Conservation (phyloP, 2,329 filamentous ascomycete genomes). For the Fusarium sp. region DNA sequence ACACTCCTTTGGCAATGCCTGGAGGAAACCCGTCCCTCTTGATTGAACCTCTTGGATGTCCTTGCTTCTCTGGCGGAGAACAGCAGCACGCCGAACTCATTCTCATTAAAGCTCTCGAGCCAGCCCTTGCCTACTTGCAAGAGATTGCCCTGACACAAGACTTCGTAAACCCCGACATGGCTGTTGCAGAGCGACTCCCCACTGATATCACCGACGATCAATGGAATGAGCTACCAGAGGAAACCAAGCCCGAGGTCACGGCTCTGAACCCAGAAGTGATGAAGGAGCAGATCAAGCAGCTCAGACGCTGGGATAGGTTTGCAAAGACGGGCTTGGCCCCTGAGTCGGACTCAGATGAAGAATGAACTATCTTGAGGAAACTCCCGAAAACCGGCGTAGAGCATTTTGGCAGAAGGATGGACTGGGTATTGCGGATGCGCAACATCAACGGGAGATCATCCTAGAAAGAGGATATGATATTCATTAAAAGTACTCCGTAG, state of each 20-base stretch:
- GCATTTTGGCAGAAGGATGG: background rate
- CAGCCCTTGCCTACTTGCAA: slow-evolving; percentile 73
- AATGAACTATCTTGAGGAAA: slow-evolving; percentile 23
- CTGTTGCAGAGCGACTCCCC: slow-evolving; percentile 46
- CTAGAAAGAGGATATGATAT: slow-evolving; percentile 24
- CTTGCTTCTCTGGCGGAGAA: slow-evolving; percentile 78
- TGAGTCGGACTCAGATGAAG: slow-evolving; percentile 44
- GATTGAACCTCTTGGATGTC: slow-evolving; percentile 69
- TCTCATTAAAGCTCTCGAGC: slow-evolving; percentile 66
- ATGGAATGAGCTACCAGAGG: slow-evolving; percentile 51
- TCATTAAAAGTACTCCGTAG: slow-evolving; percentile 33
- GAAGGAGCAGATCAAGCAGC: slow-evolving; percentile 44
- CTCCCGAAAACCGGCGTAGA: background rate
- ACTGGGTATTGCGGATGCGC: background rate
- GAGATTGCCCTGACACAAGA: slow-evolving; percentile 60
- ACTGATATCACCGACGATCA: slow-evolving; percentile 46
- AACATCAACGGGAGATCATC: background rate
- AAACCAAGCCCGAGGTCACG: slow-evolving; percentile 48
- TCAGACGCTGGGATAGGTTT: slow-evolving; percentile 48
- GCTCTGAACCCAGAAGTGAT: slow-evolving; percentile 39
- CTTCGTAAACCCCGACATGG: slow-evolving; percentile 58
- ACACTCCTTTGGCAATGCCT: slow-evolving; percentile 66
- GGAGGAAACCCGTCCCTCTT: slow-evolving; percentile 60
- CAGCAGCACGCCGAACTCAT: slow-evolving; percentile 70
- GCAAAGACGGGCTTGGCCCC: slow-evolving; percentile 48